Conservation (phyloP, 345 rosid species). For the Punica granatum region DNA sequence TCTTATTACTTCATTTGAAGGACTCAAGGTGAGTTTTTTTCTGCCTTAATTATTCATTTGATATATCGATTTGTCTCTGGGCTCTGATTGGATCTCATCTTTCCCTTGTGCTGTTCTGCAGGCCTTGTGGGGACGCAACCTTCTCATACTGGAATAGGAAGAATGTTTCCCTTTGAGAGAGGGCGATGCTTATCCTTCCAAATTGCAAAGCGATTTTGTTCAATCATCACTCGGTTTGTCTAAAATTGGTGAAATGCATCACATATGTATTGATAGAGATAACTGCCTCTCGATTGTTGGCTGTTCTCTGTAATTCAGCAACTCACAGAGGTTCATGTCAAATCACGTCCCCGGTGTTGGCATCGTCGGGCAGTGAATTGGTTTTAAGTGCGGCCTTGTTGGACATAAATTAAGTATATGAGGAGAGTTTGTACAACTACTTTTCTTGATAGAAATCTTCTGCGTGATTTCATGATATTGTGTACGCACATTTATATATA, state of each 20-base stretch:
- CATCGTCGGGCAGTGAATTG: background rate
- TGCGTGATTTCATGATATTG: no score
- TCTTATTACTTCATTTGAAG: conserved; percentile 21
- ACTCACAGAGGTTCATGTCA: no score
- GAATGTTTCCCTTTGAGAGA: background rate
- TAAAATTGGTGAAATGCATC: background rate
- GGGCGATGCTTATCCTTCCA: background rate
- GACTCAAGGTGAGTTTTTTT: conserved; percentile 23
- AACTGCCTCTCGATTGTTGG: background rate
- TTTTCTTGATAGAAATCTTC: no score
- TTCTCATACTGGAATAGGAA: conserved; percentile 48
- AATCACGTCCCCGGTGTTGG: background rate
- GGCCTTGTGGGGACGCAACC: conserved; percentile 51
- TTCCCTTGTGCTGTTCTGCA: conserved; percentile 23
- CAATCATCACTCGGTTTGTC: background rate
- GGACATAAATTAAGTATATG: background rate
- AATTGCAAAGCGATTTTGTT: background rate
- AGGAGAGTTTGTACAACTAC: background rate
- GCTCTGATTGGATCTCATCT: background rate
- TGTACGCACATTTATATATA: no score
- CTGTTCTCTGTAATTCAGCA: background rate
- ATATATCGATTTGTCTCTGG: background rate
- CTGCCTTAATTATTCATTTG: background rate
- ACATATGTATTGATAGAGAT: background rate
- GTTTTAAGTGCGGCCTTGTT: background rate